These are phyloP conservation scores for Arbutus unedo DNA, from an alignment of 148 eudicot genomes.

Conservation along the genomic window DNA sequence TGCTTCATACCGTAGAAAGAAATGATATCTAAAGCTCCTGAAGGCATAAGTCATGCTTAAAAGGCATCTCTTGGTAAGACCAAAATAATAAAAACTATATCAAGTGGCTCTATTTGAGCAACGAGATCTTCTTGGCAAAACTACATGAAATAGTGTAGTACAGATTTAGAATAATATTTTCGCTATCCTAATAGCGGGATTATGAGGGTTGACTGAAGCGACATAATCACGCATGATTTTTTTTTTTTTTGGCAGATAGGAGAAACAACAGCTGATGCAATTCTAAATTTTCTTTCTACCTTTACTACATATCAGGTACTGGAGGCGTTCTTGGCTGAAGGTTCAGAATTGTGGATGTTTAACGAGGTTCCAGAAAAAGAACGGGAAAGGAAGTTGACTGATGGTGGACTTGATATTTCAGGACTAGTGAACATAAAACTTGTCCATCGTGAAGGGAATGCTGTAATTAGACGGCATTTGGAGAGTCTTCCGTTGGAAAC, in stretches of 20 bases:
- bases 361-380: slow-evolving; percentile 79
- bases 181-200: background rate
- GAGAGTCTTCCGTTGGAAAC: slow-evolving; percentile 82
- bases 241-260: background rate
- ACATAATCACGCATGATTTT: background rate
- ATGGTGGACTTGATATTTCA: slow-evolving; percentile 82
- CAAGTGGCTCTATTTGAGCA: background rate
- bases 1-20: background rate
- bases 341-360: slow-evolving; percentile 94
- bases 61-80: background rate
- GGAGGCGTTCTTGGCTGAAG: slow-evolving; percentile 79
- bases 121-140: background rate
- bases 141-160: background rate
- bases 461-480: slow-evolving; percentile 78
- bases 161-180: background rate
- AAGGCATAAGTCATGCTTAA: background rate
- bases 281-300: slow-evolving; percentile 1
- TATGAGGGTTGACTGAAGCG: background rate
- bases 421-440: slow-evolving; percentile 69
- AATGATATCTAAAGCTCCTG: background rate
- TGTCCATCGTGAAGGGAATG: slow-evolving; percentile 86
- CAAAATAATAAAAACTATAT: background rate
- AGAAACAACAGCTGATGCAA: background rate
- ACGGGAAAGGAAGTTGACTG: slow-evolving; percentile 73
- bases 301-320: slow-evolving; percentile 45